Base-by-base conservation (phyloP, 805 yeast species). In the Schizosaccharomyces osmophilus region DNA sequence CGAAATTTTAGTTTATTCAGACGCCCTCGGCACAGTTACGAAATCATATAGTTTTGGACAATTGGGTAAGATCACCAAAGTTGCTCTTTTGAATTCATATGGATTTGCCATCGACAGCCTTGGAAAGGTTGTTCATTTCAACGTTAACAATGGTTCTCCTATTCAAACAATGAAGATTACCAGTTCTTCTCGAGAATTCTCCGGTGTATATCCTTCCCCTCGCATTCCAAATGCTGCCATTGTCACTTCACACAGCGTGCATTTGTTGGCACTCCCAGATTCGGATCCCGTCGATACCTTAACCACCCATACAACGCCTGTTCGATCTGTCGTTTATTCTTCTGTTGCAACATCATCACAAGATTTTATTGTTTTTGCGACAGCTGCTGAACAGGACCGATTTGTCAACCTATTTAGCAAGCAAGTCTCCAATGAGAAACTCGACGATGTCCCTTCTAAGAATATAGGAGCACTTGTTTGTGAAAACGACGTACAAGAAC, bases 381-480 rank as follows among this genome's bases (percentile, higher is more conserved):
- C 45, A 19, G 42, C 60, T n/a, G 60, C 60, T 22, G 45, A 26
- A 22, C n/a, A 29, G 1, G 60, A 57, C 60, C 42, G 60, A n/a
- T 57, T 36, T 36, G 45, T 57, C 26, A 57, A 57, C 26, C 26
- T 57, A 13, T 57, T 32, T 48, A 36, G 26, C 48, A 36, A 36
- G 29, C 22, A 29, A 29, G 17, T 41, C 9, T 19, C 45, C 42
- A 15, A 39, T 29, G 22, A 17, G 22, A 24, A 57, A 32, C n/a
- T 41, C 4, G 9, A 17, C 1, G 32, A 22, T 29, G 32, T 6
- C 3, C 19, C 36, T 51, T 22, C 26, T 9, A 51, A 51, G 36
- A 51, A 22, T 24, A 29, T 29, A 9, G 60, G 48, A 29, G 26
- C 60, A 19, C 15, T 57, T n/a, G 60, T 57, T 26, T 36, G 48